These are phyloP conservation scores for Calonectria fujianensis DNA, from an alignment of 2,329 filamentous ascomycete genomes.

Conservation along the genomic window DNA sequence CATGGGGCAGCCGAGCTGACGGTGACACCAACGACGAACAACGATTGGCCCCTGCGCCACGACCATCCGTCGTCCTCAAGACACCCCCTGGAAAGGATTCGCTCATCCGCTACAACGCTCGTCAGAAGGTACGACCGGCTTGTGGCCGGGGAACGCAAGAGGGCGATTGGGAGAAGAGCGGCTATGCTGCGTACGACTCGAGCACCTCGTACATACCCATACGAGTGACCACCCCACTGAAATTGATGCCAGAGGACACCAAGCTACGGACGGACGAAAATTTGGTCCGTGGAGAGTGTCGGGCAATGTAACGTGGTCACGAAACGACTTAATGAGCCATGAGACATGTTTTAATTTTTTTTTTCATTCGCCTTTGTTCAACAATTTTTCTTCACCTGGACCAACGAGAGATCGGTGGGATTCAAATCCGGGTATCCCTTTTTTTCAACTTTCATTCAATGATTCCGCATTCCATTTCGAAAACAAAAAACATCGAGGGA, in stretches of 20 bases:
- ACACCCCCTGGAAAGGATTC: slow-evolving; percentile 65
- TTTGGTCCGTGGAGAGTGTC: slow-evolving; percentile 48
- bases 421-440: not conserved
- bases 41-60: slow-evolving; percentile 75
- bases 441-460: slow-evolving; percentile 21
- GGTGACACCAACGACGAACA: slow-evolving; percentile 88
- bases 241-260: slow-evolving; percentile 47
- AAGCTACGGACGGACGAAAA: slow-evolving; percentile 51
- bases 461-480: slow-evolving; percentile 22
- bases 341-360: slow-evolving; percentile 52
- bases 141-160: slow-evolving; percentile 49
- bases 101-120: slow-evolving; percentile 68
- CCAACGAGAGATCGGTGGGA: slow-evolving; percentile 13
- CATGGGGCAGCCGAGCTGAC: slow-evolving; percentile 95
- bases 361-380: slow-evolving; percentile 37
- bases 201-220: slow-evolving; percentile 60
- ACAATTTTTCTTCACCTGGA: slow-evolving; percentile 5
- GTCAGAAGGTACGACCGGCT: slow-evolving; percentile 62
- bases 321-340: slow-evolving; percentile 56
- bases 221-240: slow-evolving; percentile 53
- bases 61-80: slow-evolving; percentile 64
- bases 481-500: slow-evolving; percentile 33
- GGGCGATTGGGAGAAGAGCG: slow-evolving; percentile 58
- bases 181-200: slow-evolving; percentile 60
- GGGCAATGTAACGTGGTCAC: slow-evolving; percentile 49